Base-by-base conservation (phyloP, 495 filamentous ascomycete genomes). In the Pseudoneurospora amorphoporcata region DNA sequence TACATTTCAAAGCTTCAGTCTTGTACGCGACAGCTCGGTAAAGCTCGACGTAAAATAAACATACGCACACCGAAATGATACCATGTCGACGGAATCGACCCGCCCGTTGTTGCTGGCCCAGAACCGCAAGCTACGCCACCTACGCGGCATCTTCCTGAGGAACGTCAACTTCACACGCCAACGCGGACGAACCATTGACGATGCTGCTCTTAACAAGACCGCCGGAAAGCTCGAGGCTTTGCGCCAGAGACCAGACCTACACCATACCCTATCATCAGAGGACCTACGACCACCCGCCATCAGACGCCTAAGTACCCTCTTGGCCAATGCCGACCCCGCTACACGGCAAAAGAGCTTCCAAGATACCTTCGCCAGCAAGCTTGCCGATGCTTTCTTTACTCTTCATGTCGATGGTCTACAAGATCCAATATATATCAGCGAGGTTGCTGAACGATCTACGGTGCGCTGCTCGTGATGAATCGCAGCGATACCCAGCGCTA, bases 301-400 rank as follows among this genome's bases (percentile, higher is more conserved):
- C 65, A 86, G 90, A 29, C 86, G 93, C 70, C 84, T 90, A 68
- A 95, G 91, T 80, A 91, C 90, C 5, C 88, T 88, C 61, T 91
- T 94, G 85, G 86, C 83, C 47, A 88, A 87, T 73, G 86, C 87
- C n/a, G 90, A 86, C 69, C 91, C 92, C 1, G 84, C 85, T 39
- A 86, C 84, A 19, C 79, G 92, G 74, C 94, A 97, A 85, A 88
- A 90, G 76, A 91, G 88, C 75, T 81, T 97, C 61, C 92, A 95
- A 76, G 88, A 93, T 75, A 87, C 90, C 3, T 88, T 90, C 29
- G 87, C 87, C 39, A 88, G 83, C 74, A 87, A 89, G 70, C 90
- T 96, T 84, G 92, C 90, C n/a, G 92, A 97, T 80, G 88, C 89
- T 10, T 98, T 97, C 87, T 96, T 97, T 79, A 91, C 92, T 0